Conservation (phyloP, 1,139 yeast species). For the Arxiozyma heterogenica region DNA sequence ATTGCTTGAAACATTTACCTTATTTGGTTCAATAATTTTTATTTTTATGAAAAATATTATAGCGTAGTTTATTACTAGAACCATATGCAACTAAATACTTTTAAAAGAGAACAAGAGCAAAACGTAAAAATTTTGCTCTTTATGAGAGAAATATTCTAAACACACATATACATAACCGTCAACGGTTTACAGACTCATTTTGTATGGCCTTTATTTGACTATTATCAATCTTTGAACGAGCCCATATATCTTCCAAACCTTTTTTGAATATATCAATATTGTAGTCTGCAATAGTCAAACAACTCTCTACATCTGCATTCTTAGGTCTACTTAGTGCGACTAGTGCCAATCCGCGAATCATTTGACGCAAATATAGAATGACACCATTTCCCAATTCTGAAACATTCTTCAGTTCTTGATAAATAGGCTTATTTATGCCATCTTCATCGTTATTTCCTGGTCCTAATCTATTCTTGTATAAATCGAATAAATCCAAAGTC, state of each 20-base stretch:
- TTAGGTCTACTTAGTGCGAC: conserved; percentile 77
- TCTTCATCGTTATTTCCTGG: conserved; percentile 11
- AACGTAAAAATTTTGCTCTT: no score
- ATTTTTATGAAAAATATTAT: no score
- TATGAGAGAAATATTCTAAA: no score
- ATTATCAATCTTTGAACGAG: conserved; percentile 23
- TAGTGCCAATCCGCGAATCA: conserved; percentile 87
- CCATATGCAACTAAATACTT: no score
- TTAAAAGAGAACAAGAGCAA: no score
- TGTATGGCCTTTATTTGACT: not conserved
- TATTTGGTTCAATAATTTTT: no score
- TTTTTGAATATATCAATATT: conserved; percentile 75
- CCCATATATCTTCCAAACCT: conserved; percentile 75
- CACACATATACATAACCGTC: not conserved
- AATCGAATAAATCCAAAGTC: conserved; percentile 75
- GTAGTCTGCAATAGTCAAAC: conserved; percentile 75
- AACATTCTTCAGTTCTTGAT: conserved; percentile 48
- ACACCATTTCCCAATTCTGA: conserved; percentile 77
- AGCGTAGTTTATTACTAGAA: no score
- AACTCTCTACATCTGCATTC: conserved; percentile 40
- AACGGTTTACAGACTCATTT: not conserved
- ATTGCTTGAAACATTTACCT: no score
- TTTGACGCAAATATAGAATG: conserved; percentile 72
- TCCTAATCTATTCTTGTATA: conserved; percentile 40
- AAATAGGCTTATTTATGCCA: conserved; percentile 5